phyloP scores from a whole-genome alignment of 352 stramenopile species.

The Pythium volutum region DNA sequence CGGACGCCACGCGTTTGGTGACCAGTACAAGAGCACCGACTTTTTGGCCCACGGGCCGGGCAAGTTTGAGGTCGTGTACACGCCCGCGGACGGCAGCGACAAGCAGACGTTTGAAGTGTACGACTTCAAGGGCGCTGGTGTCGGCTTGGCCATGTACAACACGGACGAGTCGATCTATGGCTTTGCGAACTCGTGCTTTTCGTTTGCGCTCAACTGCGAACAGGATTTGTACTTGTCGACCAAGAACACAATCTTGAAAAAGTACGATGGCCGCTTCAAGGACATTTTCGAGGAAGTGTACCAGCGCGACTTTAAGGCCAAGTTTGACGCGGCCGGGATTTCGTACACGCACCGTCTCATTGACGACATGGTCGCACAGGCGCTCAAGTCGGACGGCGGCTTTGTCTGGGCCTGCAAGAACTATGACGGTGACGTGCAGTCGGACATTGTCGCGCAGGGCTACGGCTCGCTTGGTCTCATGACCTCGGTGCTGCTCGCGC shows the following conservation, averaged over 20 bases:
- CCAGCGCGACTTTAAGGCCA: slow-evolving; percentile 65
- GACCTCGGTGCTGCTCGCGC: slow-evolving; percentile 81
- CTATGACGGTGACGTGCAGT: slow-evolving; percentile 91
- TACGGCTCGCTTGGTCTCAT: slow-evolving; percentile 88
- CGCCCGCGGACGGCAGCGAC: slow-evolving; percentile 46
- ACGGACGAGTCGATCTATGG: slow-evolving; percentile 75
- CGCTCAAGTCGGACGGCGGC: slow-evolving; percentile 84
- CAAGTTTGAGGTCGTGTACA: slow-evolving; percentile 83
- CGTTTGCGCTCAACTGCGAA: slow-evolving; percentile 60
- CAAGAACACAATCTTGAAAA: slow-evolving; percentile 92
- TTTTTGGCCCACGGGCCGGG: slow-evolving; percentile 68
- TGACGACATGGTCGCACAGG: slow-evolving; percentile 90
- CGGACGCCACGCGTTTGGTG: slow-evolving; percentile 83
- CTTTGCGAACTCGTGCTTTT: slow-evolving; percentile 64
- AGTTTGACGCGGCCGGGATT: slow-evolving; percentile 70
- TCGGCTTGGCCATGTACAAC: slow-evolving; percentile 90
- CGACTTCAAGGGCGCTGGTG: slow-evolving; percentile 77
- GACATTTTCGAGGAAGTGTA: slow-evolving; percentile 90
- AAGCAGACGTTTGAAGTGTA: slow-evolving; percentile 72
- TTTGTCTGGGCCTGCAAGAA: slow-evolving; percentile 92
- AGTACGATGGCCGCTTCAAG: slow-evolving; percentile 86
- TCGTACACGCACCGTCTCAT: slow-evolving; percentile 87
- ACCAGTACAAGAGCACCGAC: slow-evolving; percentile 88
- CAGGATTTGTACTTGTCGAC: slow-evolving; percentile 84
- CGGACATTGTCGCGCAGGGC: slow-evolving; percentile 86